Evolutionary conservation across 108 stramenopile species (phyloP), one percentile per base, ranked within the genome.

Genomic region (Stephanodiscus minutulus): DNA sequence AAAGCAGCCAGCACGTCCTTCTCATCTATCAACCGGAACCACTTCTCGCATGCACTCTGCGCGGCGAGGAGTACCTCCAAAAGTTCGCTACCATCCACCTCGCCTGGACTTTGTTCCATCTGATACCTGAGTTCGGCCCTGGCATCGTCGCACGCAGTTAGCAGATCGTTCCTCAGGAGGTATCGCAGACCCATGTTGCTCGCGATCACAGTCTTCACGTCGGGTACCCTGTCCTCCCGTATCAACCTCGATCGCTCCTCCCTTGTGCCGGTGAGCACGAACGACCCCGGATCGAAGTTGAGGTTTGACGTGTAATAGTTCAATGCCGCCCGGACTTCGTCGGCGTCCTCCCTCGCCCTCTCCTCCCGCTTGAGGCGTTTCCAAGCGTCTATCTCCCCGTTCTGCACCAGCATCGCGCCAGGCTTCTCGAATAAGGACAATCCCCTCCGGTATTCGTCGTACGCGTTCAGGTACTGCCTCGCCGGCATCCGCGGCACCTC

Each of bases 311-410:
- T 86, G 64, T 89, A 70, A 55, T 59, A 70, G 47, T 59, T 48
- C 22, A 58, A 49, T 36, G 70, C 61, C 60, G 39, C 70, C 36
- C 70, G 59, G 8, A 74, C 39, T 33, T 60, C 73, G 20, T 60
- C 57, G 60, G 64, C 44, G 7, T 55, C 55, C 47, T 66, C 73
- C 50, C 44, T 63, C 43, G 17, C 13, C 55, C 29, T 55, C 35
- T 74, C 73, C 48, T 80, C 55, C 39, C 71, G 36, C 52, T 87
- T 83, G 36, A 87, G 59, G 10, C 82, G 74, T 63, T 81, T 87
- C 86, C 86, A 87, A 1, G 86, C 37, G 41, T 76, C 72, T 28
- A 87, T 81, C 37, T 87, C 86, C 33, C 86, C 86, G 35, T 57
- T 64, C 58, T 85, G 82, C 7, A 87, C 82, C 29, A 87, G 60